Evolutionary conservation across 345 rosid genomes (phyloP).

Genomic region (Ceriops zippeliana): DNA sequence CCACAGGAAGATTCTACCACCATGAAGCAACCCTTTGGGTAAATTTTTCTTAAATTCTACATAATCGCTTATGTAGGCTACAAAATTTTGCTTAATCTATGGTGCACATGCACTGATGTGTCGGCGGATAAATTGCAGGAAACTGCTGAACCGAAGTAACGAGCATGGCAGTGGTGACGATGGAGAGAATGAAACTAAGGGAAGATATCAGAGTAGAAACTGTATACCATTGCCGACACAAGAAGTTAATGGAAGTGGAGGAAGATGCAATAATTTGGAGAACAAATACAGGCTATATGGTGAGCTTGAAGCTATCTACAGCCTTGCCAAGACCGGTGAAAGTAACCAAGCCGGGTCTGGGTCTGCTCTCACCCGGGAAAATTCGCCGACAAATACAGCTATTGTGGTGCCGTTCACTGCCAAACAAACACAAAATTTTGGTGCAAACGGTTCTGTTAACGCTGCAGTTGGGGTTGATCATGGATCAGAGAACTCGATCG

Average conservation of each 20-base stretch:
- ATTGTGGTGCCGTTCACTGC: constrained; percentile 9
- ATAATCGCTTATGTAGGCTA: no score
- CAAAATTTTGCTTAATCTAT: background rate
- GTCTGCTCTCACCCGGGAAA: constrained; percentile 36
- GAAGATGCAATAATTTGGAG: constrained; percentile 22
- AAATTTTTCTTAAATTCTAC: background rate
- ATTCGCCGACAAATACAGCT: constrained; percentile 22
- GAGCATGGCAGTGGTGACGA: background rate
- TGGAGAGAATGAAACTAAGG: constrained; percentile 9
- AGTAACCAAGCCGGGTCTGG: constrained; percentile 35
- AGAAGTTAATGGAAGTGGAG: constrained; percentile 13
- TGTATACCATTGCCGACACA: background rate
- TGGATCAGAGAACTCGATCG: constrained; percentile 33
- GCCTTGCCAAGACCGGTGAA: constrained; percentile 24
- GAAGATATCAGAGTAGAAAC: background rate
- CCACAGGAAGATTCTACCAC: constrained; percentile 34
- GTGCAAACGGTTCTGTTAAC: constrained; percentile 6
- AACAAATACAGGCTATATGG: constrained; percentile 24
- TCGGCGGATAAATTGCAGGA: constrained; percentile 31
- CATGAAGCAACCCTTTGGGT: constrained; percentile 38
- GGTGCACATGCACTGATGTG: background rate
- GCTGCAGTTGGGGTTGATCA: constrained; percentile 22
- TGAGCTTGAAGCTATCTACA: constrained; percentile 45
- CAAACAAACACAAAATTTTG: constrained; percentile 11
- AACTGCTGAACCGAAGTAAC: constrained; percentile 16